Percentiles rank a stretch among this genome's conserved stretches.
phyloP scores from a whole-genome alignment of 139 green algal species.

The Closterium sp. region DNA sequence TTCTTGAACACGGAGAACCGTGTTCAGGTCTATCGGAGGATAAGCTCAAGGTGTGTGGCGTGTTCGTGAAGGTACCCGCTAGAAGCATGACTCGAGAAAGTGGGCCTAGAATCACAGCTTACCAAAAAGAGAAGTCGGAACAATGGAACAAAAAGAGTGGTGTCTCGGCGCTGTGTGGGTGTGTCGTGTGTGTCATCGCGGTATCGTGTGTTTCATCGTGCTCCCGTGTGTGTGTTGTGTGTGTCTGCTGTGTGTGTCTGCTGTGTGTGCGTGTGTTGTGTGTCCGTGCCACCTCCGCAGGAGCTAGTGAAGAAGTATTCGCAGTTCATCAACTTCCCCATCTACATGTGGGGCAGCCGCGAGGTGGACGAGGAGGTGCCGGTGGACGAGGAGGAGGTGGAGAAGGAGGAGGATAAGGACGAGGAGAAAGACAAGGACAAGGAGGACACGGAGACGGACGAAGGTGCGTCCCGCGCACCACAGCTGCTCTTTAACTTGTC shows the following conservation, averaged over 20 bases:
- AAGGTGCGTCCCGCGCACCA: not conserved
- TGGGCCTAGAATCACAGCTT: no score
- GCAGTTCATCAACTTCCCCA: conserved; percentile 98
- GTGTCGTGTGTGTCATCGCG: no score
- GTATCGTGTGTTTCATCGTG: no score
- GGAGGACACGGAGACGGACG: conserved; percentile 55
- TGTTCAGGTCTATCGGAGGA: conserved; percentile 71
- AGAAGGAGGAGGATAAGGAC: conserved; percentile 51
- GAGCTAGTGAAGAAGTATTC: conserved; percentile 83
- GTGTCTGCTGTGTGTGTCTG: not conserved
- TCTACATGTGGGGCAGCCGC: conserved; percentile 79
- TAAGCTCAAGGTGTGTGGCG: conserved; percentile 35
- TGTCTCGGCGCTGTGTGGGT: no score
- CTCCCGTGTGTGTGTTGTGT: no score
- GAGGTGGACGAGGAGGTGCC: conserved; percentile 73
- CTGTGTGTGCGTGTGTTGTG: not conserved
- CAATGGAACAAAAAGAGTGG: no score
- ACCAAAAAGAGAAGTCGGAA: no score
- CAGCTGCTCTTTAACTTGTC: not conserved
- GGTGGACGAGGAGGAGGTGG: conserved; percentile 39
- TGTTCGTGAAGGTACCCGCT: conserved; percentile 11
- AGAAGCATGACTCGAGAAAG: not conserved
- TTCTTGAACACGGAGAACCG: conserved; percentile 78
- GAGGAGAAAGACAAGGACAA: conserved; percentile 38
- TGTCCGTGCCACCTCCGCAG: conserved; percentile 11